Conservation (phyloP, 345 rosid genomes). For the Arabidopsis arenosa region DNA sequence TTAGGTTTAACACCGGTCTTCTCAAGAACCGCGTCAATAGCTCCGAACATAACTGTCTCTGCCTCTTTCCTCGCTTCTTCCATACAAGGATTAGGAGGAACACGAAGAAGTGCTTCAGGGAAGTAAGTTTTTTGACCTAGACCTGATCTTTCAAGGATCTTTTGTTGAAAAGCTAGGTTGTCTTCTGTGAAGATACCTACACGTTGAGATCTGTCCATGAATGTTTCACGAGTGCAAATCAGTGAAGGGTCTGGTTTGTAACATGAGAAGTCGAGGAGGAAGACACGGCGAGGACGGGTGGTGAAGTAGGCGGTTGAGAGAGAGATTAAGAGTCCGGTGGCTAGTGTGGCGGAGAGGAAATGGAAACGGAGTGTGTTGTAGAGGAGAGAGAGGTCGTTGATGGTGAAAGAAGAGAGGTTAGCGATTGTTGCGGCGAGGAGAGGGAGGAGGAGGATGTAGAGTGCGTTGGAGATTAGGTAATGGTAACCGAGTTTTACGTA, state of each 20-base stretch:
- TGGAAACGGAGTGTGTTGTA: constrained; percentile 61
- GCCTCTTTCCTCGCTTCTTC: constrained; percentile 56
- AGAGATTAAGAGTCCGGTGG: constrained; percentile 58
- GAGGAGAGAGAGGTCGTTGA: constrained; percentile 52
- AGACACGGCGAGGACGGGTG: constrained; percentile 72
- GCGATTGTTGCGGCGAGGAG: constrained; percentile 52
- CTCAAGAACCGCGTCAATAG: constrained; percentile 52
- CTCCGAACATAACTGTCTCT: constrained; percentile 55
- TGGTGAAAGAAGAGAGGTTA: constrained; percentile 58
- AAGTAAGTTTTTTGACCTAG: constrained; percentile 75
- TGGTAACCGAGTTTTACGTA: constrained; percentile 88
- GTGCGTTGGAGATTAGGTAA: constrained; percentile 77
- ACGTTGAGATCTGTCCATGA: constrained; percentile 59
- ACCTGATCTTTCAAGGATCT: constrained; percentile 83
- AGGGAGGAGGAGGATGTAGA: constrained; percentile 65
- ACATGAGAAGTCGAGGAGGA: constrained; percentile 75
- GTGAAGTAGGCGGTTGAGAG: constrained; percentile 71
- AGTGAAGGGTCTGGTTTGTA: constrained; percentile 68
- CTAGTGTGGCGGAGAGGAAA: constrained; percentile 55
- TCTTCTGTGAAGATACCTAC: constrained; percentile 61
- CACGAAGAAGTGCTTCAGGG: constrained; percentile 64
- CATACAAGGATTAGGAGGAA: constrained; percentile 54
- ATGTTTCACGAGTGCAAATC: constrained; percentile 61
- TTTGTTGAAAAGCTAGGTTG: constrained; percentile 74
- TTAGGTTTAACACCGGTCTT: constrained; percentile 55